These are phyloP conservation scores for Sedum album DNA, from an alignment of 164 flowering plant genomes.

Conservation along the genomic window DNA sequence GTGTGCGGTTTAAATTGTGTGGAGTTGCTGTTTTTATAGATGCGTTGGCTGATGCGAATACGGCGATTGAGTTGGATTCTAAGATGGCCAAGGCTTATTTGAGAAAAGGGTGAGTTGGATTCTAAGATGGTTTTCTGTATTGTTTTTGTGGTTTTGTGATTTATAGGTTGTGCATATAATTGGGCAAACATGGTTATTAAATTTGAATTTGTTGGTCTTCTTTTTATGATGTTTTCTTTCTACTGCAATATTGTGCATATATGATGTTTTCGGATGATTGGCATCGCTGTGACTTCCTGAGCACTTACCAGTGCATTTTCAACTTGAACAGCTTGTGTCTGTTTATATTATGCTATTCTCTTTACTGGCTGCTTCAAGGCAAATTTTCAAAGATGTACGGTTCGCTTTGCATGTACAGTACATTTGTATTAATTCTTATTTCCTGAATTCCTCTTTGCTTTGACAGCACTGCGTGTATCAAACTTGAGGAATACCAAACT, in stretches of 20 bases:
- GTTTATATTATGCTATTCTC: not conserved
- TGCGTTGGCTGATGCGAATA: conserved; percentile 75
- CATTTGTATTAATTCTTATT: not conserved
- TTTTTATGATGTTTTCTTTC: too few relatives aligned
- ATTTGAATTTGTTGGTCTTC: too few relatives aligned
- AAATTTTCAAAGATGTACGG: not conserved
- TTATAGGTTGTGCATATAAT: not conserved
- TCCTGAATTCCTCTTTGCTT: not conserved
- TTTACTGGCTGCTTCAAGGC: not conserved
- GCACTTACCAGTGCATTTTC: too few relatives aligned
- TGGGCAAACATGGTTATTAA: not conserved
- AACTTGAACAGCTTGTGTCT: too few relatives aligned
- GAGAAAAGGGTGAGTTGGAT: conserved; percentile 61
- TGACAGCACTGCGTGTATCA: conserved; percentile 57
- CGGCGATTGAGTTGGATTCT: conserved; percentile 64
- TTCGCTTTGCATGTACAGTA: not conserved
- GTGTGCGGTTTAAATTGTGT: too few relatives aligned
- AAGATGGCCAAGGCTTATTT: conserved; percentile 57
- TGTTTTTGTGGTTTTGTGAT: not conserved
- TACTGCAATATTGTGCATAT: too few relatives aligned
- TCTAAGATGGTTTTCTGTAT: not conserved
- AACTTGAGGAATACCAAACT: conserved; percentile 82
- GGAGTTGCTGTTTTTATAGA: conserved; percentile 20
- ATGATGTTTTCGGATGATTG: too few relatives aligned
- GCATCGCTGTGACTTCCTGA: too few relatives aligned